phyloP scores from a whole-genome alignment of 2,329 filamentous ascomycete genomes.

The Fusarium sp. region DNA sequence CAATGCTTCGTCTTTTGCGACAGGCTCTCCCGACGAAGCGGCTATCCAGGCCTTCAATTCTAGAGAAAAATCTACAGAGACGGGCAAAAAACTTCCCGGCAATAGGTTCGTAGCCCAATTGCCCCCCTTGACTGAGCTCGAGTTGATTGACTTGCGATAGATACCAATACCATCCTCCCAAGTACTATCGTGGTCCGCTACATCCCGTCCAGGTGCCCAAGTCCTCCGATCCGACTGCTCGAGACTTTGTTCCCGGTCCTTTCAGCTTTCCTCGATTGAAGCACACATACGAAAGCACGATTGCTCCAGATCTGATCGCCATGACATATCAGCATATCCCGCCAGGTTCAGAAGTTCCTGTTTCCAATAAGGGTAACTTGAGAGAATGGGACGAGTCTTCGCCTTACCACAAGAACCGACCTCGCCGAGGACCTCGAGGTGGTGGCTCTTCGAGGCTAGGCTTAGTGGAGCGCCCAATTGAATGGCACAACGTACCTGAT shows the following conservation, averaged over 20 bases:
- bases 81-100: slow-evolving; percentile 55
- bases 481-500: slow-evolving; percentile 86
- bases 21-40: slow-evolving; percentile 53
- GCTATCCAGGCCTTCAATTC: slow-evolving; percentile 54
- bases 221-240: slow-evolving; percentile 85
- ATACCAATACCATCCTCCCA: slow-evolving; percentile 94
- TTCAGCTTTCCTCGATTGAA: slow-evolving; percentile 88
- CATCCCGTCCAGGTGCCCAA: slow-evolving; percentile 93
- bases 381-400: slow-evolving; percentile 89
- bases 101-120: slow-evolving; percentile 53
- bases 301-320: slow-evolving; percentile 88
- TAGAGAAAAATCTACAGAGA: slow-evolving; percentile 48
- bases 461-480: slow-evolving; percentile 77
- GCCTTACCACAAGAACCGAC: slow-evolving; percentile 93
- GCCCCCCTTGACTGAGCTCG: neutral
- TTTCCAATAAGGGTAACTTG: slow-evolving; percentile 69
- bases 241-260: slow-evolving; percentile 88
- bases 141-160: slow-evolving; percentile 56
- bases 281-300: slow-evolving; percentile 88
- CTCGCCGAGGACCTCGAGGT: slow-evolving; percentile 84
- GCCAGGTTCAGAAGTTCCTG: slow-evolving; percentile 72
- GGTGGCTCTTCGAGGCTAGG: slow-evolving; percentile 70
- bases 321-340: slow-evolving; percentile 88
- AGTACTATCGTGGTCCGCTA: slow-evolving; percentile 92
- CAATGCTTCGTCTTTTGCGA: slow-evolving; percentile 58